These are phyloP conservation scores for Glycyrrhiza uralensis DNA, from an alignment of 306 rosid genomes.

Conservation along the genomic window DNA sequence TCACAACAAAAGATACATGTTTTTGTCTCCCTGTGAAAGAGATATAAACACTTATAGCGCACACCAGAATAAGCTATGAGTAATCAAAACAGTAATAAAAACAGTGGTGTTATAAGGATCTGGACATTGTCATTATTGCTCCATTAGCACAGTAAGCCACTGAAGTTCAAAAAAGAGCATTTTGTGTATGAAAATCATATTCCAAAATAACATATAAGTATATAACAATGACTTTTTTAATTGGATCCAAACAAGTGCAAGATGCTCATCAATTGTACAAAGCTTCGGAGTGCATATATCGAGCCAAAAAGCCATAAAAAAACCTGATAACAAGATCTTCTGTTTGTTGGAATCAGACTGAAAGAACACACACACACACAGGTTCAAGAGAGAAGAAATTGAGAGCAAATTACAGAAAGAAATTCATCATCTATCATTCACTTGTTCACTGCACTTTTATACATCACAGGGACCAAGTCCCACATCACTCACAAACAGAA, in stretches of 20 bases:
- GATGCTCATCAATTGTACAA: neutral
- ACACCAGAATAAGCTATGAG: neutral
- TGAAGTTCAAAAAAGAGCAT: slow-evolving; percentile 1
- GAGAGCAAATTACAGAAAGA: too few species aligned
- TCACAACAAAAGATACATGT: slow-evolving; percentile 41
- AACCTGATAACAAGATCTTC: neutral
- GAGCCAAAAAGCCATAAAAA: neutral
- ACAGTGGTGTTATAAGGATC: neutral
- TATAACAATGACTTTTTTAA: neutral
- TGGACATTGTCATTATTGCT: neutral
- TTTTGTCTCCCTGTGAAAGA: slow-evolving; percentile 44
- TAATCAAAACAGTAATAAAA: slow-evolving; percentile 23
- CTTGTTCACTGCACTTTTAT: too few species aligned
- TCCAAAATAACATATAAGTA: neutral
- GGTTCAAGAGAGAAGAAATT: too few species aligned
- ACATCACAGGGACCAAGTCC: too few species aligned
- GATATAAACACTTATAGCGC: neutral
- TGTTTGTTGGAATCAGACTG: too few species aligned
- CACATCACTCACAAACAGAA: too few species aligned
- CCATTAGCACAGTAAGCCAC: neutral
- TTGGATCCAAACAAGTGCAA: neutral
- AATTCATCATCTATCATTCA: too few species aligned
- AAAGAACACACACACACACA: too few species aligned
- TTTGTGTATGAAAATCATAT: neutral
- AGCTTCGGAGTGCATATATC: neutral